Evolutionary conservation across 495 filamentous ascomycete species (phyloP).

Genomic region (Staphylotrichum tortipilum): DNA sequence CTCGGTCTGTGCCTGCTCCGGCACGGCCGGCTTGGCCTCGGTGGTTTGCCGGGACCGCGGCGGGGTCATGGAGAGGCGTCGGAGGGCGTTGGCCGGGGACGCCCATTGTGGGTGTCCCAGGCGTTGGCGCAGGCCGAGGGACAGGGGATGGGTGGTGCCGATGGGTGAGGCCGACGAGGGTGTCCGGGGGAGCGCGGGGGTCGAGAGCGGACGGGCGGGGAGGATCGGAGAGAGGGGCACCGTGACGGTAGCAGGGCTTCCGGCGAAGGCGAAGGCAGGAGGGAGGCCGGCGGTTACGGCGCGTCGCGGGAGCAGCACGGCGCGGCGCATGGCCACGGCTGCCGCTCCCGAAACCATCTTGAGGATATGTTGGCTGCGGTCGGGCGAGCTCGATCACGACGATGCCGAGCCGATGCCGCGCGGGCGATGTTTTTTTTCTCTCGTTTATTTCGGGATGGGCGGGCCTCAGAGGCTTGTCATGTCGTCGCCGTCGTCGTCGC

Average conservation of each 20-base stretch:
- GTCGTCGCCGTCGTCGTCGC: too few species aligned
- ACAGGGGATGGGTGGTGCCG: neutral
- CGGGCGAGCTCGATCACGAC: neutral
- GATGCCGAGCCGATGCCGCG: too few species aligned
- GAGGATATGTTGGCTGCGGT: slow-evolving; percentile 3
- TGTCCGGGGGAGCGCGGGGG: slow-evolving; percentile 3
- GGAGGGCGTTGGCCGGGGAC: slow-evolving; percentile 19
- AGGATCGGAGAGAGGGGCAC: neutral
- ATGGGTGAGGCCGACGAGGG: neutral
- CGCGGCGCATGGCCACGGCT: slow-evolving; percentile 22
- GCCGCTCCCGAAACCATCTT: slow-evolving; percentile 32
- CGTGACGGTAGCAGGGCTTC: neutral
- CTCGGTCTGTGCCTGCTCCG: slow-evolving; percentile 12
- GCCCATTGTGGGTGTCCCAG: slow-evolving; percentile 10
- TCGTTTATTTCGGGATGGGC: slow-evolving; percentile 15
- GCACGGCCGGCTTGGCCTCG: neutral
- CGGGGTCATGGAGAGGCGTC: slow-evolving; percentile 24
- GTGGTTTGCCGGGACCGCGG: slow-evolving; percentile 1
- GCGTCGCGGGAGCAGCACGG: slow-evolving; percentile 29
- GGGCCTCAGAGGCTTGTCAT: slow-evolving; percentile 14
- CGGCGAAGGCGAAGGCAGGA: slow-evolving; percentile 10
- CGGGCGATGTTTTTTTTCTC: neutral
- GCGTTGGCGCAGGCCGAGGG: neutral
- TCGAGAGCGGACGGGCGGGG: slow-evolving; percentile 10
- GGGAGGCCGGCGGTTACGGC: neutral